Base-by-base conservation (phyloP, 1,139 yeast genomes). In the Arxiozyma slooffiae region DNA sequence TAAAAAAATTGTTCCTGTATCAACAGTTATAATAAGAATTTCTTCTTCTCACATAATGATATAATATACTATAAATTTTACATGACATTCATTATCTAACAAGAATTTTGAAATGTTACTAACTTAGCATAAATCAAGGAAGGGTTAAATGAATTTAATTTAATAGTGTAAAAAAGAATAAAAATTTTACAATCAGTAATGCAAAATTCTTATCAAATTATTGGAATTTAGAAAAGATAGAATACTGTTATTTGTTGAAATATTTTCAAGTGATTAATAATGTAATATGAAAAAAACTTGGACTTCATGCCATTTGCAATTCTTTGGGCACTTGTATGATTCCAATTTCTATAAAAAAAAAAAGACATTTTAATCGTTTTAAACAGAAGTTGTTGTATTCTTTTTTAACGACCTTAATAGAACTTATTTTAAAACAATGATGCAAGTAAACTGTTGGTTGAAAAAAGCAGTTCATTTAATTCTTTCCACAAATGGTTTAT, bases 51-150 rank as follows among this genome's bases (percentile, higher is more conserved):
- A n/a, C n/a, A n/a, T n/a, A n/a, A n/a, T n/a, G n/a, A n/a, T n/a
- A n/a, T n/a, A n/a, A n/a, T n/a, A n/a, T n/a, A n/a, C n/a, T n/a
- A n/a, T n/a, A n/a, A n/a, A n/a, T n/a, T n/a, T n/a, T n/a, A n/a
- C n/a, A n/a, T n/a, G n/a, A n/a, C n/a, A n/a, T n/a, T n/a, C n/a
- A n/a, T n/a, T n/a, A n/a, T n/a, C n/a, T n/a, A n/a, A n/a, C n/a
- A n/a, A n/a, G n/a, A n/a, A n/a, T n/a, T n/a, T n/a, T n/a, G n/a
- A n/a, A n/a, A 64, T 26, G 80, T 85, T 0, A 54, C 73, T 7
- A 80, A 76, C 57, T 67, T 78, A 41, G 76, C 75, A 55, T 82
- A 79, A 18, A 64, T 85, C 41, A 78, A 71, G 57, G 79, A 76
- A 44, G 82, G 79, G 0, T 59, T 81, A 17, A 64, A 61, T 34